Evolutionary conservation across 2,329 filamentous ascomycete genomes (phyloP).

Genomic region (Aspergillus carbonarius): DNA sequence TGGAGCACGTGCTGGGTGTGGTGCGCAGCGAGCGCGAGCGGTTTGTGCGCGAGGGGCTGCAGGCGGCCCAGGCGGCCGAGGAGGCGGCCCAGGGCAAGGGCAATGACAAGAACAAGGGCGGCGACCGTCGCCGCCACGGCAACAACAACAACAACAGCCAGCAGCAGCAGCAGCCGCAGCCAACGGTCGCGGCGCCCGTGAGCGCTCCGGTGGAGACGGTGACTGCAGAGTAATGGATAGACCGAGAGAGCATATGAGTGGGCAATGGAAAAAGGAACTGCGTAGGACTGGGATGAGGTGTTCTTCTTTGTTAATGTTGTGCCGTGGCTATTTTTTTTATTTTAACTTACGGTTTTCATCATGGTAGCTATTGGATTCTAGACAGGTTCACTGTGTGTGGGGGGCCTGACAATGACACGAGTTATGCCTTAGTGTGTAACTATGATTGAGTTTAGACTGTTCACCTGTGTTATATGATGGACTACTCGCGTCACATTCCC

Average conservation of each 20-base stretch:
- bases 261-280: background rate
- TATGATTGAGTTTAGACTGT: background rate
- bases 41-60: slow-evolving; percentile 65
- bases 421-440: slow-evolving; percentile 17
- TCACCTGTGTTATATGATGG: background rate
- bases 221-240: slow-evolving; percentile 5
- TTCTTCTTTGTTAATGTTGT: background rate
- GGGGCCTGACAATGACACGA: slow-evolving; percentile 20
- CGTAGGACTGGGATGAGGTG: background rate
- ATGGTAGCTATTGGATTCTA: slow-evolving; percentile 21
- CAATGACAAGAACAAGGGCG: slow-evolving; percentile 31
- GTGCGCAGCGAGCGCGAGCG: slow-evolving; percentile 79
- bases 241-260: background rate
- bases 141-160: slow-evolving; percentile 28
- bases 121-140: slow-evolving; percentile 34
- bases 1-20: slow-evolving; percentile 74
- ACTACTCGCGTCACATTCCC: background rate
- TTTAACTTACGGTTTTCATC: background rate
- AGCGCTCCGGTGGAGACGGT: slow-evolving; percentile 30
- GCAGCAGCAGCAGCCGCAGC: slow-evolving; percentile 24
- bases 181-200: slow-evolving; percentile 16
- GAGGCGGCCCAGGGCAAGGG: slow-evolving; percentile 32
- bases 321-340: background rate
- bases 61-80: slow-evolving; percentile 50
- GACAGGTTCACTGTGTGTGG: slow-evolving; percentile 7